Conservation (phyloP, 2,329 filamentous ascomycete genomes). For the Apiospora kogelbergensis region DNA sequence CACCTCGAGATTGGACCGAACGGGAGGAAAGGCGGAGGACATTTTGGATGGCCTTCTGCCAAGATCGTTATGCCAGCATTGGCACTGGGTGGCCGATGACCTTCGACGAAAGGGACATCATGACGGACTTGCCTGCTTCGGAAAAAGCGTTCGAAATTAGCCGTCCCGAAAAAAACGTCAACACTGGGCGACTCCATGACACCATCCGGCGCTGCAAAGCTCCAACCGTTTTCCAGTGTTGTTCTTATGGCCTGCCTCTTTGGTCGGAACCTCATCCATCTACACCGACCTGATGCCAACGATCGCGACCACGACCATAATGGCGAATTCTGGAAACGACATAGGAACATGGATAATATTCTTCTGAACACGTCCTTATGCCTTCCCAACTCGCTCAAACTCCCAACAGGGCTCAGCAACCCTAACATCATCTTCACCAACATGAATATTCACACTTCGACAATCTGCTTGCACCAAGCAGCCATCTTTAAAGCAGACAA, state of each 20-base stretch:
- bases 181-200: conserved; percentile 69
- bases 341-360: conserved; percentile 85
- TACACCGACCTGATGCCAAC: conserved; percentile 81
- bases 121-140: conserved; percentile 78
- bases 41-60: conserved; percentile 92
- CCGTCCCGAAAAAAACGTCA: conserved; percentile 68
- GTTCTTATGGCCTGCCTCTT: conserved; percentile 87
- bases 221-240: conserved; percentile 79
- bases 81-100: conserved; percentile 97
- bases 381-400: conserved; percentile 76
- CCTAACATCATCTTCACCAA: conserved; percentile 91
- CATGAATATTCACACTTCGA: conserved; percentile 95
- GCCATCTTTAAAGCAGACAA: conserved; percentile 97
- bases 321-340: conserved; percentile 93
- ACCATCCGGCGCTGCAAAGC: conserved; percentile 67
- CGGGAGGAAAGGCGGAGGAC: conserved; percentile 86
- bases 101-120: conserved; percentile 87
- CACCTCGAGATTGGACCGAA: conserved; percentile 91
- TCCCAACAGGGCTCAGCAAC: conserved; percentile 73
- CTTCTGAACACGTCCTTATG: conserved; percentile 83
- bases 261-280: conserved; percentile 85
- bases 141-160: conserved; percentile 85
- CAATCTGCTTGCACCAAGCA: conserved; percentile 96
- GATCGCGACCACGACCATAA: conserved; percentile 86
- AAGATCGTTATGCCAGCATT: conserved; percentile 91